Evolutionary conservation across 495 filamentous ascomycete species (phyloP).

Genomic region (Xylaria longipes): DNA sequence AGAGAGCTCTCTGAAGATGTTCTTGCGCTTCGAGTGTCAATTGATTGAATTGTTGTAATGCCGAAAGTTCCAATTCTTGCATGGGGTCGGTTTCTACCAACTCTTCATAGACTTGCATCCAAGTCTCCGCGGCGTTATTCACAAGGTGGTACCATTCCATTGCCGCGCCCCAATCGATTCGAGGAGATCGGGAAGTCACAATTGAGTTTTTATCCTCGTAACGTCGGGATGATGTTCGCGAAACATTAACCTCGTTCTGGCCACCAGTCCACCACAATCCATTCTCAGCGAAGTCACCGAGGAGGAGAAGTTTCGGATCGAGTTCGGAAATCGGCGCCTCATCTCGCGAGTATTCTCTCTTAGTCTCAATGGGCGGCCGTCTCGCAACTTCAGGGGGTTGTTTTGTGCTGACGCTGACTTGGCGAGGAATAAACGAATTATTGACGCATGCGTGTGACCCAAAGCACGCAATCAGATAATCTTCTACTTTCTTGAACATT

Average conservation of each 20-base stretch:
- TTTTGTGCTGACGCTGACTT: slow-evolving; percentile 45
- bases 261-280: slow-evolving; percentile 83
- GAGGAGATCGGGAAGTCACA: slow-evolving; percentile 68
- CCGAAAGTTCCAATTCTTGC: slow-evolving; percentile 43
- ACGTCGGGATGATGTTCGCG: slow-evolving; percentile 42
- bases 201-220: slow-evolving; percentile 43
- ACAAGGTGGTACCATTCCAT: slow-evolving; percentile 80
- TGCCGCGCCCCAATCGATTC: slow-evolving; percentile 77
- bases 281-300: slow-evolving; percentile 85
- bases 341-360: slow-evolving; percentile 37
- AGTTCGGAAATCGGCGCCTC: slow-evolving; percentile 54
- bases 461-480: slow-evolving; percentile 74
- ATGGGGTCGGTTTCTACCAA: slow-evolving; percentile 48
- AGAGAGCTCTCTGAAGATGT: slow-evolving; percentile 70
- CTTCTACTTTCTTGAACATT: slow-evolving; percentile 76
- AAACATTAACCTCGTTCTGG: slow-evolving; percentile 49
- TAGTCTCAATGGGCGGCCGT: slow-evolving; percentile 32
- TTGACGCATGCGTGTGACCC: slow-evolving; percentile 75
- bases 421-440: slow-evolving; percentile 65
- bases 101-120: slow-evolving; percentile 65
- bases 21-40: slow-evolving; percentile 70
- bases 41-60: slow-evolving; percentile 59
- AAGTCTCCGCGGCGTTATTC: slow-evolving; percentile 56
- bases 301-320: slow-evolving; percentile 77
- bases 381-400: slow-evolving; percentile 31